These are phyloP conservation scores for Yamadazyma philogaea DNA, from an alignment of 805 yeast species.

Conservation along the genomic window DNA sequence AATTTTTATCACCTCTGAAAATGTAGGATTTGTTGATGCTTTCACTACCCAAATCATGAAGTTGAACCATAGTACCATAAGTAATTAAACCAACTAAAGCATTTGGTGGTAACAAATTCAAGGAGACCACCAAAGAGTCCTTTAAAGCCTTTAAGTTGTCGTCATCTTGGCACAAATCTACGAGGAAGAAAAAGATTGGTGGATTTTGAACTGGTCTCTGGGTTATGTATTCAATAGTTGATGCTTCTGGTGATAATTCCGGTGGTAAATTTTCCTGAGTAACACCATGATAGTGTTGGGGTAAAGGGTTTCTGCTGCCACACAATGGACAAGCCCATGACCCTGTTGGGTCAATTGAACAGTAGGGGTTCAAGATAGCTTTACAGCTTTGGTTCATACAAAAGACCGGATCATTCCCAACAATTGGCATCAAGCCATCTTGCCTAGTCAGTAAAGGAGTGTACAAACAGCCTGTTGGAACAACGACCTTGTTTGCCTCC, in stretches of 20 bases:
- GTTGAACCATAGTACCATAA: conserved; percentile 57
- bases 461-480: conserved; percentile 56
- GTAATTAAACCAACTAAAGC: conserved; percentile 57
- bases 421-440: conserved; percentile 26
- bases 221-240: conserved; percentile 53
- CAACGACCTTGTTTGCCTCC: conserved; percentile 49
- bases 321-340: conserved; percentile 61
- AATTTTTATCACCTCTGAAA: conserved; percentile 57
- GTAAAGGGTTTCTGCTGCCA: conserved; percentile 41
- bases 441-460: conserved; percentile 55
- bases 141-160: conserved; percentile 47
- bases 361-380: conserved; percentile 53
- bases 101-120: conserved; percentile 51
- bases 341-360: conserved; percentile 29
- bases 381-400: conserved; percentile 51
- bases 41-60: conserved; percentile 49
- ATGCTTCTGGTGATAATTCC: conserved; percentile 35
- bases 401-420: conserved; percentile 35
- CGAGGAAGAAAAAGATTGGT: conserved; percentile 50
- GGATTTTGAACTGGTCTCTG: conserved; percentile 40
- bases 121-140: conserved; percentile 42
- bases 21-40: conserved; percentile 31
- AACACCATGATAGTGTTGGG: conserved; percentile 23
- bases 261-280: conserved; percentile 26
- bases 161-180: conserved; percentile 56